These are phyloP conservation scores for Gymnopilus junonius DNA, from an alignment of 768 basidiomycete species.

Conservation along the genomic window DNA sequence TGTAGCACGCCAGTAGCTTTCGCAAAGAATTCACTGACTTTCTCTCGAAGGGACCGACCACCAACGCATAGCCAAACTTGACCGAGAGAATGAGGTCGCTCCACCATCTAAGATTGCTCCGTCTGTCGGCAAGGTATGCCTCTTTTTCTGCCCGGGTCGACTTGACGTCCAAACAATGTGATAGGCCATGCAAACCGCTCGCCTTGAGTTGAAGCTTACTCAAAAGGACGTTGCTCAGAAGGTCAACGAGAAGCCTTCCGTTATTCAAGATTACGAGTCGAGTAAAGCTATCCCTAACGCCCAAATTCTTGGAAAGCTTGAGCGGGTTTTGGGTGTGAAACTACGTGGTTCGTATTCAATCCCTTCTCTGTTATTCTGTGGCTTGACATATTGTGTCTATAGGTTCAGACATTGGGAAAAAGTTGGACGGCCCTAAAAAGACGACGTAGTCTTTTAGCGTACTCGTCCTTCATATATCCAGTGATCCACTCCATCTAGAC, in stretches of 20 bases:
- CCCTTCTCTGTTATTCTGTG: neutral
- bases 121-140: constrained; percentile 68
- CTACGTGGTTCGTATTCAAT: constrained; percentile 68
- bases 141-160: neutral
- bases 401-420: constrained; percentile 88
- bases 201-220: constrained; percentile 76
- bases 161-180: neutral
- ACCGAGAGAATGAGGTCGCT: constrained; percentile 94
- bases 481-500: constrained; percentile 2
- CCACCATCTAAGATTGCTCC: constrained; percentile 82
- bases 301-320: constrained; percentile 88
- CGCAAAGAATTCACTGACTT: neutral
- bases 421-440: constrained; percentile 80
- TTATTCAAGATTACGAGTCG: constrained; percentile 89
- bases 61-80: constrained; percentile 91
- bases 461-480: neutral
- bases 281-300: constrained; percentile 87
- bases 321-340: constrained; percentile 84
- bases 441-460: too few relatives aligned
- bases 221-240: constrained; percentile 94
- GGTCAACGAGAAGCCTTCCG: constrained; percentile 91
- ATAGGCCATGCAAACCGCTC: constrained; percentile 82
- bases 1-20: neutral
- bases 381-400: constrained; percentile 12
- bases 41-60: constrained; percentile 80